Percentiles rank a stretch among this genome's conserved stretches.
Conservation (phyloP, 2,329 filamentous ascomycete genomes). For the Aspergillus neotritici region DNA sequence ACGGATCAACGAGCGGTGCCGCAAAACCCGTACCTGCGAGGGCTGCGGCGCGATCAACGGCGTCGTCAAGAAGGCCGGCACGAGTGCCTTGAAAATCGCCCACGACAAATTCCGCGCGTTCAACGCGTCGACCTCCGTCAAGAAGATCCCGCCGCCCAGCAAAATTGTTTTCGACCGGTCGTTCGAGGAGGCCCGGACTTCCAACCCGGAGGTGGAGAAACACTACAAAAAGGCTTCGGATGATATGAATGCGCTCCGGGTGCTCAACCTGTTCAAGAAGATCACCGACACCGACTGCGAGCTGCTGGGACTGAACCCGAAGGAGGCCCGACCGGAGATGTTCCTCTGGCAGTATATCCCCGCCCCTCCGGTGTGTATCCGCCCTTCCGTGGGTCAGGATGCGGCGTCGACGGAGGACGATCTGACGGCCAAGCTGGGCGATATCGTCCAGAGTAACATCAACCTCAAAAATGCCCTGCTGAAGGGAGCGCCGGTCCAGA, state of each 20-base stretch:
- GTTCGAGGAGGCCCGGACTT: constrained; percentile 70
- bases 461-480: constrained; percentile 76
- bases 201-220: constrained; percentile 78
- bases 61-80: constrained; percentile 80
- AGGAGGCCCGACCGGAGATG: constrained; percentile 86
- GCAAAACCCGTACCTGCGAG: constrained; percentile 76
- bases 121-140: constrained; percentile 80
- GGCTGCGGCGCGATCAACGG: constrained; percentile 80
- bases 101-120: constrained; percentile 88
- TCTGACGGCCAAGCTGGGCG: constrained; percentile 90
- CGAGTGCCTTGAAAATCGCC: constrained; percentile 77
- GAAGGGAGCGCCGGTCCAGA: constrained; percentile 77
- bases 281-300: constrained; percentile 84
- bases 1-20: constrained; percentile 80
- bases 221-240: constrained; percentile 89
- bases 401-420: constrained; percentile 93
- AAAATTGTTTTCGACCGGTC: constrained; percentile 83
- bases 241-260: constrained; percentile 82
- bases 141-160: constrained; percentile 74
- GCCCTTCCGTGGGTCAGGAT: constrained; percentile 90
- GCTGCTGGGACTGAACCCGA: constrained; percentile 78
- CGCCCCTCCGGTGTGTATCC: constrained; percentile 86
- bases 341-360: constrained; percentile 97
- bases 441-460: constrained; percentile 89
- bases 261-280: constrained; percentile 85